A percentile compares a stretch with the other conserved stretches of the same genome.
Evolutionary conservation across 2,329 filamentous ascomycete species (phyloP).

Genomic region (Sclerotinia sclerotiorum): DNA sequence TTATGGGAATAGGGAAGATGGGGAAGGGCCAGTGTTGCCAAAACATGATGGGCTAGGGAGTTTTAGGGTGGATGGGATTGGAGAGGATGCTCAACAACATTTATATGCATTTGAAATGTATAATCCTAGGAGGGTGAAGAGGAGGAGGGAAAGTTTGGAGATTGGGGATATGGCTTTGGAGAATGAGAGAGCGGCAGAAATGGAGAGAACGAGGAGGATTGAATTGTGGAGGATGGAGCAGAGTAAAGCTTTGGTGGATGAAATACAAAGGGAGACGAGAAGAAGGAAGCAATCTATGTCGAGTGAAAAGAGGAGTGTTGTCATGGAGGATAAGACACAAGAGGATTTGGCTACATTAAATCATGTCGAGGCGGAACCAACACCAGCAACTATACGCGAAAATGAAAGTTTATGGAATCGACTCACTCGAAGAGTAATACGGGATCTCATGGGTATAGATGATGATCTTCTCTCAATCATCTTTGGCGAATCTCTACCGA

Average conservation of each 20-base stretch:
- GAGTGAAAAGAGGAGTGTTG: constrained; percentile 44
- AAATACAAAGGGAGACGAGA: constrained; percentile 83
- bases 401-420: constrained; percentile 74
- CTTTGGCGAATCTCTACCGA: constrained; percentile 75
- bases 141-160: constrained; percentile 54
- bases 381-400: constrained; percentile 46
- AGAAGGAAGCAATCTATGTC: constrained; percentile 64
- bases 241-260: constrained; percentile 78
- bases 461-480: constrained; percentile 81
- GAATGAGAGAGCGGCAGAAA: constrained; percentile 58
- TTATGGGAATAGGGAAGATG: constrained; percentile 35
- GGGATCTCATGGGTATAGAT: constrained; percentile 87
- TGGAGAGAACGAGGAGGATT: constrained; percentile 78
- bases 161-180: constrained; percentile 52
- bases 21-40: constrained; percentile 68
- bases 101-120: constrained; percentile 86
- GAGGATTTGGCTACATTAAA: constrained; percentile 40
- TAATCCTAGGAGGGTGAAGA: constrained; percentile 67
- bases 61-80: constrained; percentile 65
- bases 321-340: constrained; percentile 35
- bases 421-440: constrained; percentile 82
- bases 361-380: constrained; percentile 30
- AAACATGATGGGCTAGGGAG: constrained; percentile 88
- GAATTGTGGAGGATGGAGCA: constrained; percentile 92
- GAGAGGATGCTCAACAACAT: constrained; percentile 70